phyloP scores from a whole-genome alignment of 192 early-diverging fungal genomes.

The Helicostylum pulchrum region DNA sequence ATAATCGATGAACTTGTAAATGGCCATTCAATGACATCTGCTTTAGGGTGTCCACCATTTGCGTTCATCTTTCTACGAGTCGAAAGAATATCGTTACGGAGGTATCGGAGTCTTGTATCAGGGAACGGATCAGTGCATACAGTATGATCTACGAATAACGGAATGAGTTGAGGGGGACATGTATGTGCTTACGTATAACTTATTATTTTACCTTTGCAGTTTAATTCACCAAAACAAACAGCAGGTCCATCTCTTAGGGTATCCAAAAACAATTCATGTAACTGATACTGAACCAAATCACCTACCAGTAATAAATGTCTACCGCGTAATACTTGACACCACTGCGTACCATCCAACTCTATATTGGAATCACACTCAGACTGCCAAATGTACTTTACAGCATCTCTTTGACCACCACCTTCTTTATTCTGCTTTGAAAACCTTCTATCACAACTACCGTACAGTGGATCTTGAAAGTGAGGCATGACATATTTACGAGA shows the following conservation, averaged over 20 bases:
- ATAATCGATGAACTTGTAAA: conserved; percentile 33
- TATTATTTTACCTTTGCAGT: conserved; percentile 40
- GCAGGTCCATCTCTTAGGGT: conserved; percentile 48
- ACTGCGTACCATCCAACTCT: conserved; percentile 9
- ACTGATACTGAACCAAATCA: conserved; percentile 47
- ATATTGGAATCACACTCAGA: conserved; percentile 5
- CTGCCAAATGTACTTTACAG: conserved; percentile 20
- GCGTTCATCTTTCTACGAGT: neutral
- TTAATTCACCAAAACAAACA: conserved; percentile 52
- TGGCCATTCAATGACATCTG: conserved; percentile 42
- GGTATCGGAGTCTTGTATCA: conserved; percentile 27
- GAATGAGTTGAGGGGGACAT: neutral
- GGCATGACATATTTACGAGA: neutral
- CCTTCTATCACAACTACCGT: conserved; percentile 26
- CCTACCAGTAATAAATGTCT: conserved; percentile 48
- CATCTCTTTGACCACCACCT: conserved; percentile 14
- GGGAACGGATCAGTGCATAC: conserved; percentile 21
- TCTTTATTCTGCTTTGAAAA: conserved; percentile 8
- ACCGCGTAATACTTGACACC: conserved; percentile 39
- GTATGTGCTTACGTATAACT: neutral
- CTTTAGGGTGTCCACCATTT: conserved; percentile 27
- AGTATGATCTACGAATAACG: conserved; percentile 28
- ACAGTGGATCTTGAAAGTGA: conserved; percentile 35
- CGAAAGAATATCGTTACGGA: conserved; percentile 52
- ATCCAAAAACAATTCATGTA: conserved; percentile 54